Base-by-base conservation (phyloP, 208 protist genomes). In the Acanthamoeba healyi region DNA sequence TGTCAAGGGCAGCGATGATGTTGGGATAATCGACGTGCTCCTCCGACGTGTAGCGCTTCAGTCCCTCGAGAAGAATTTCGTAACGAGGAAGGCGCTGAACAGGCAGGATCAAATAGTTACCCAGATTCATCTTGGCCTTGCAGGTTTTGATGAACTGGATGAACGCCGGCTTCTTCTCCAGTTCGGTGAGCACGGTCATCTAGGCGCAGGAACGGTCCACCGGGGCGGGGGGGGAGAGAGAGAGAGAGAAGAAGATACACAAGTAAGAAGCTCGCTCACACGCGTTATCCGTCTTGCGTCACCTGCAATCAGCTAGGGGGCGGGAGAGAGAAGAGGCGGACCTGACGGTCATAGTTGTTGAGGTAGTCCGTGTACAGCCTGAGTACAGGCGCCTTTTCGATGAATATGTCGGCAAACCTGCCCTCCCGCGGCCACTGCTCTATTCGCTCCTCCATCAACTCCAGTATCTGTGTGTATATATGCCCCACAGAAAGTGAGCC, bases 11-110 rank as follows among this genome's bases (percentile, higher is more conserved):
- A n/a, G 77, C 77, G 40, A 61, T 49, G 49, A 87, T 87, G 77
- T 87, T 87, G 40, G 44, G 44, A n/a, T 87, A 87, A n/a, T 87
- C 77, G 24, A 87, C 77, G 34, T 87, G 77, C 49, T 87, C 77
- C 34, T 87, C 44, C 9, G 44, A 87, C 4, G 77, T 87, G 77
- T 87, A 87, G 2, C 34, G 19, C 44, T 61, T 61, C 10, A 87
- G 49, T 4, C 77, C 77, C 44, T 87, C 77, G 17, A 87, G 77
- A 6, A 87, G 49, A n/a, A 87, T 87, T 40, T 87, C 77, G 49
- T 87, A 87, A 36, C 77, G 77, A 34, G 77, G 77, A n/a, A 87
- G 77, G 15, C 77, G 40, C 34, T 87, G 77, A 4, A 87, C 77
- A 3, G 77, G 77, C 19, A 87, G 77, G 34, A 87, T 87, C 17